Evolutionary conservation across 2,329 filamentous ascomycete species (phyloP).

Genomic region (Colletotrichum liaoningense): DNA sequence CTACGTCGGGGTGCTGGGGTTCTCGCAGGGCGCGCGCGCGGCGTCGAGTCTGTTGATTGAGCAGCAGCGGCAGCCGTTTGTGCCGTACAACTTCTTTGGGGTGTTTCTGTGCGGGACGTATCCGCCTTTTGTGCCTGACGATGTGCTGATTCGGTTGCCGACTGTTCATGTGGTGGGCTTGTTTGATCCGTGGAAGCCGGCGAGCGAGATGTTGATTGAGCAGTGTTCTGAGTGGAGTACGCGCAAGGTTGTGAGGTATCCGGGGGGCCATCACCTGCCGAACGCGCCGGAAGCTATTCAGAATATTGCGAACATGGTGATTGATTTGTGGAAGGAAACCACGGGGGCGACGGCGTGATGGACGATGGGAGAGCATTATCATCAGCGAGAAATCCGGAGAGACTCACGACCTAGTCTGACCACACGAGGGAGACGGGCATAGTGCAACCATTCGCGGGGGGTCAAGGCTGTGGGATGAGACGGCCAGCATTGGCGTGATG

Average conservation of each 20-base stretch:
- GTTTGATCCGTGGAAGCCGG: constrained; percentile 17
- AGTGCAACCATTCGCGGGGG: not conserved
- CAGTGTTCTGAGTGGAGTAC: constrained; percentile 14
- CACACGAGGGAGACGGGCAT: not conserved
- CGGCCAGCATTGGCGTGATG: not conserved
- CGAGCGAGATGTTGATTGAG: constrained; percentile 23
- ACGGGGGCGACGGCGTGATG: not conserved
- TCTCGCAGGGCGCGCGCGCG: constrained; percentile 28
- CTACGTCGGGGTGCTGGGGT: constrained; percentile 25
- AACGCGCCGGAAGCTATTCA: constrained; percentile 23
- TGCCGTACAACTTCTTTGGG: constrained; percentile 12
- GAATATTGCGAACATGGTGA: constrained; percentile 15
- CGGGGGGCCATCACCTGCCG: constrained; percentile 25
- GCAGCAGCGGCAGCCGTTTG: constrained; percentile 29
- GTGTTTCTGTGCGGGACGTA: constrained; percentile 31
- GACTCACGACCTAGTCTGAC: not conserved
- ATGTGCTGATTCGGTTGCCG: constrained; percentile 18
- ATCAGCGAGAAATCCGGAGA: not conserved
- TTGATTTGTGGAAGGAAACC: constrained; percentile 20
- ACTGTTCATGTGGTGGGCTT: constrained; percentile 28
- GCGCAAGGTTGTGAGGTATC: constrained; percentile 19
- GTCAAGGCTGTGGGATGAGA: not conserved
- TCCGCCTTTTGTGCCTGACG: constrained; percentile 22
- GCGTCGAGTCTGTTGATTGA: constrained; percentile 27
- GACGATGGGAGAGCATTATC: not conserved